phyloP scores from a whole-genome alignment of 169 alveolate species.

The Plasmodium coatneyi region DNA sequence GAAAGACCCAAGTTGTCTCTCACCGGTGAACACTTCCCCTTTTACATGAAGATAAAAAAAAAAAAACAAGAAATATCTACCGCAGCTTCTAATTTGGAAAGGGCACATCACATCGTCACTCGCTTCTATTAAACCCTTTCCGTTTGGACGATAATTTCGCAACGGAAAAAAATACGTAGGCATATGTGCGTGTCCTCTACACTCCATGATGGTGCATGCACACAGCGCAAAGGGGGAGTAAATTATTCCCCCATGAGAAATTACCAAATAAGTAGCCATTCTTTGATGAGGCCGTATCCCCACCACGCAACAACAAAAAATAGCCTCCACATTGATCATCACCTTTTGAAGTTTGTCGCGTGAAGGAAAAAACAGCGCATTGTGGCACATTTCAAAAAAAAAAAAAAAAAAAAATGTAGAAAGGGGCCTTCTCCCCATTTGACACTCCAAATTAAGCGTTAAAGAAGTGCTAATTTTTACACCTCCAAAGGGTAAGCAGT shows the following conservation, averaged over 20 bases:
- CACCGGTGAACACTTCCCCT: not conserved
- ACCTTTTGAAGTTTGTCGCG: not conserved
- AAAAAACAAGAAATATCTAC: not conserved
- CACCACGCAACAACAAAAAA: not conserved
- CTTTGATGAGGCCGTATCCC: not conserved
- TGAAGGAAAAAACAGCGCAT: not conserved
- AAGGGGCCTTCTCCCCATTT: not conserved
- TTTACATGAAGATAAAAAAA: not conserved
- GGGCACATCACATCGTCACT: not conserved
- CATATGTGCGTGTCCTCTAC: not conserved
- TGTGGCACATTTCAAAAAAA: constrained; percentile 7
- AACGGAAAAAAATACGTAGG: not conserved
- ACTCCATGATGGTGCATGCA: not conserved
- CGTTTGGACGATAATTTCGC: not conserved
- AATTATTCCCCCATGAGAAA: not conserved
- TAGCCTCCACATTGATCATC: not conserved
- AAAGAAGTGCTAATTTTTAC: not conserved
- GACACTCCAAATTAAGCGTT: not conserved
- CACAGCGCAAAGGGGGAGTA: not conserved
- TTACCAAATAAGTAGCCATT: not conserved
- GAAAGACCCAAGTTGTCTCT: not conserved
- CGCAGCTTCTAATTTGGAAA: not conserved
- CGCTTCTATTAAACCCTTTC: not conserved
- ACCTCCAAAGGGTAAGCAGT: not conserved
- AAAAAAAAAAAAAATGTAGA: not conserved